Base-by-base conservation (phyloP, 768 basidiomycete genomes). In the Termitomyces sp. region DNA sequence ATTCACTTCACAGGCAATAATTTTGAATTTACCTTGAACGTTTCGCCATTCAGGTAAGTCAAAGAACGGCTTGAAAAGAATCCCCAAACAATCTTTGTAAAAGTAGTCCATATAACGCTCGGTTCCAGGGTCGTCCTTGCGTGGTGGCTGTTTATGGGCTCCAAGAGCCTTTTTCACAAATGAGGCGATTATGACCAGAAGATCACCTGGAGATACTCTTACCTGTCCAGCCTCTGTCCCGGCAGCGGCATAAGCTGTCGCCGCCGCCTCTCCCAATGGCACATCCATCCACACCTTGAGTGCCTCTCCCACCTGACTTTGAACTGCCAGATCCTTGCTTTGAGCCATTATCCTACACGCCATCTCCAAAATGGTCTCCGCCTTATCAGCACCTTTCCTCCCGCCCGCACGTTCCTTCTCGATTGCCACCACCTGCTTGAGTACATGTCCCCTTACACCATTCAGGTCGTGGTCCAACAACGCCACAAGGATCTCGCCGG, bases 61-160 rank as follows among this genome's bases (percentile, higher is more conserved):
- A 66, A 75, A 70, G 46, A 97, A 75, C 5, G 97, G 95, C 69
- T 83, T 85, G 75, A 93, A 88, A 53, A 99, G 75, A n/a, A 80
- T 79, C n/a, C 81, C 74, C 60, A 88, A 77, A 69, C 89, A 92
- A 48, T 83, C 78, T 71, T 93, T 93, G 76, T 98, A 98, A 72
- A 98, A 96, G 70, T 93, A 93, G 41, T 95, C 89, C 68, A 95
- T 78, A 77, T 95, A 99, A 58, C 86, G 83, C 71, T 98, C 97
- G 1, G 88, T 88, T 38, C 85, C 82, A 6, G 90, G 88, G 55
- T 93, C 91, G 63, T 96, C 95, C 71, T 90, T 93, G 56, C 87
- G 85, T 33, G 76, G 58, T 12, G 67, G 67, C 40, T 68, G 68
- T 64, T 74, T 76, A 13, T 74, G 63, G 23, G 67, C 62, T 20